Base-by-base conservation (phyloP, 176 grass and related monocot species). In the Bonia amplexicaulis region DNA sequence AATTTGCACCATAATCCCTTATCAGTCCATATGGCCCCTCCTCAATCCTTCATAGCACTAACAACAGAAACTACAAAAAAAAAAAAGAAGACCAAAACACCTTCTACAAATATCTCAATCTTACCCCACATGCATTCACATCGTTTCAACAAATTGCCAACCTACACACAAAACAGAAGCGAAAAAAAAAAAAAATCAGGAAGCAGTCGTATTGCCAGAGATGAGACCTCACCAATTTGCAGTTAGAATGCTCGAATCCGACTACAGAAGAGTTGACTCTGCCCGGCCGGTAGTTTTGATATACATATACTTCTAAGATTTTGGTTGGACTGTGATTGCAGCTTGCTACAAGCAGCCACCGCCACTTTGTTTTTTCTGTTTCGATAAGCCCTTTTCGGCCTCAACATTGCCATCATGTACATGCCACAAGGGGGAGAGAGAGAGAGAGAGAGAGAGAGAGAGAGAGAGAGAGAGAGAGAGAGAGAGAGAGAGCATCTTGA, bases 181-280 rank as follows among this genome's bases (percentile, higher is more conserved):
- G 1, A 3, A 31, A 3, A 33, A 33, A 33, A 33, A 1, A 16
- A 52, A 20, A 46, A 20, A 17, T 37, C 12, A 15, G 60, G 70
- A 66, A 29, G n/a, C n/a, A n/a, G n/a, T 26, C 33, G 44, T n/a
- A 76, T 22, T 42, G 12, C 13, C 31, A 22, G 33, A 66, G 13
- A 9, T 66, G 13, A 26, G 40, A 22, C 51, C 17, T 25, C 58
- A 26, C 10, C 65, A 40, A 65, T 62, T 41, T 84, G 71, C 6
- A 10, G 71, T 52, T 75, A 35, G 9, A 66, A 13, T 15, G 3
- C 9, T 44, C 55, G 44, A 4, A 79, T 64, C 47, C 60, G 68
- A 66, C 33, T 47, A 58, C 47, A 13, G 11, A 59, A 15, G 60
- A 81, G 69, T 42, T 68, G 78, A 87, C 61, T 87, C 60, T 57